Conservation (phyloP, 805 yeast species). For the Pichia insulana region DNA sequence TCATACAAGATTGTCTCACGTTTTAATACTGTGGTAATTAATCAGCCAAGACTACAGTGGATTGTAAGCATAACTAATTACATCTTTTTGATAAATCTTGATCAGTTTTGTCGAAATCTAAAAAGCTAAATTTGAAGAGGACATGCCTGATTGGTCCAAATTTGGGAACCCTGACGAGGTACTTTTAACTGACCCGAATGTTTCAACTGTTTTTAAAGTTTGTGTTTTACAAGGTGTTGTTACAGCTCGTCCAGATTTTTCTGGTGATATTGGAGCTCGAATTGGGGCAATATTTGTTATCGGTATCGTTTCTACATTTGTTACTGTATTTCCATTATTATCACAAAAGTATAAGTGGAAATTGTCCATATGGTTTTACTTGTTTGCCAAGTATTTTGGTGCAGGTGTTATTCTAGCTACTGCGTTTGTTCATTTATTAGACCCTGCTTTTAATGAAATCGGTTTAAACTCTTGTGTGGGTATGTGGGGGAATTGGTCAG, state of each 20-base stretch:
- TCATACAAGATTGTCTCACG: too few relatives aligned
- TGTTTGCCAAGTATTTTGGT: conserved; percentile 61
- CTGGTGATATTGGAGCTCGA: conserved; percentile 29
- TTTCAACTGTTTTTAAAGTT: conserved; percentile 14
- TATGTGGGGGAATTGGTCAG: conserved; percentile 44
- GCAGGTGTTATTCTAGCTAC: conserved; percentile 78
- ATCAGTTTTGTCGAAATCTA: too few relatives aligned
- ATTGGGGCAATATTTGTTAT: conserved; percentile 56
- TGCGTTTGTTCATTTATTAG: conserved; percentile 61
- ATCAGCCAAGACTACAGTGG: too few relatives aligned
- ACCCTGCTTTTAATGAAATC: conserved; percentile 52
- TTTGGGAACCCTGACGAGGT: conserved; percentile 8
- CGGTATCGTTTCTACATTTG: conserved; percentile 43
- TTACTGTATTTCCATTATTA: conserved; percentile 48
- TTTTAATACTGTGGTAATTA: too few relatives aligned
- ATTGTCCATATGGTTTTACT: conserved; percentile 48
- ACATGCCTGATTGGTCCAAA: conserved; percentile 12
- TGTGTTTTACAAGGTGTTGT: conserved; percentile 17
- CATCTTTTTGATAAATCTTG: too few relatives aligned
- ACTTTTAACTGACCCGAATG: conserved; percentile 9
- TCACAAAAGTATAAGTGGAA: conserved; percentile 45
- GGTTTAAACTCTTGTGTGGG: conserved; percentile 47
- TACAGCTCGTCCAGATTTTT: conserved; percentile 14
- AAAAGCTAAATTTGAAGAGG: too few relatives aligned
- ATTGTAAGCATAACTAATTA: too few relatives aligned